These are phyloP conservation scores for Aspergillus ellipticus DNA, from an alignment of 495 filamentous ascomycete species.

Conservation along the genomic window DNA sequence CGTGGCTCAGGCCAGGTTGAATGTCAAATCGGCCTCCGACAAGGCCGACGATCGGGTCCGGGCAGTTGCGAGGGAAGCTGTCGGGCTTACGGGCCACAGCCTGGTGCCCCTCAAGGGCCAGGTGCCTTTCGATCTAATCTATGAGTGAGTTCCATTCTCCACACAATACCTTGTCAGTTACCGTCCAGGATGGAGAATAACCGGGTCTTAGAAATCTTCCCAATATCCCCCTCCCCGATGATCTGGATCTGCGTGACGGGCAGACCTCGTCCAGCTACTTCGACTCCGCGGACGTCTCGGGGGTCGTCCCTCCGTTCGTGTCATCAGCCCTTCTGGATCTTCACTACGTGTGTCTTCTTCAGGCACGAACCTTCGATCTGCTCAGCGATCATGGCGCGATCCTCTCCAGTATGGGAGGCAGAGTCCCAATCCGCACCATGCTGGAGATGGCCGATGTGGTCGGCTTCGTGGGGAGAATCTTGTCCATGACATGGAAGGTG, in stretches of 20 bases:
- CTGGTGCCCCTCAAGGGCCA: neutral
- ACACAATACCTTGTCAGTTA: neutral
- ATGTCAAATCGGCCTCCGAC: neutral
- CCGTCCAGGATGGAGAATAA: neutral
- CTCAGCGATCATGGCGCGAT: neutral
- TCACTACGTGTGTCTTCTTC: neutral
- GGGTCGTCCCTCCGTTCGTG: neutral
- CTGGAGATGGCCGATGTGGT: neutral
- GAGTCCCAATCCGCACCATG: neutral
- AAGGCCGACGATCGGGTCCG: neutral
- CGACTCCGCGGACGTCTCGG: neutral
- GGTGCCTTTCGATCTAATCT: neutral
- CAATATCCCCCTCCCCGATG: neutral
- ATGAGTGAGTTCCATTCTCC: neutral
- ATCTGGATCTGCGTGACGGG: neutral
- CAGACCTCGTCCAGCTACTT: neutral
- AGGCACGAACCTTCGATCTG: neutral
- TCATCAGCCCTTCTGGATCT: neutral
- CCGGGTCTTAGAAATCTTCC: neutral
- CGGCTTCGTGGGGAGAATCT: neutral
- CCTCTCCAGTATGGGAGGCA: neutral
- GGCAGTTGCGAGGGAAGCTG: neutral
- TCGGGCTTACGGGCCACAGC: neutral
- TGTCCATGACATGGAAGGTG: neutral
- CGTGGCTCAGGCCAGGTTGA: neutral